phyloP scores from a whole-genome alignment of 129 eudicot genomes.

The Escallonia rubra region DNA sequence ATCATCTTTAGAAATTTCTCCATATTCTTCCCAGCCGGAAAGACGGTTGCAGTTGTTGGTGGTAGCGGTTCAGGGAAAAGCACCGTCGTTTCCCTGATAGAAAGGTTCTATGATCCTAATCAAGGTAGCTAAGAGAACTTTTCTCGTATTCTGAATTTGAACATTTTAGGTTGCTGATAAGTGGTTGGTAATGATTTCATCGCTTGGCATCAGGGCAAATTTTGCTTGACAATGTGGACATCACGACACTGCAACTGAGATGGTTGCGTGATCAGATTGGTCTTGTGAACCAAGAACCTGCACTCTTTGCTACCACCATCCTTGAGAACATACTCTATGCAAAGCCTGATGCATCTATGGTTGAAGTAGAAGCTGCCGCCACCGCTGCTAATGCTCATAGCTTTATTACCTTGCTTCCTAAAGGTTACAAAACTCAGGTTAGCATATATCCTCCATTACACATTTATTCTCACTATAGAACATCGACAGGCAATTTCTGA shows the following conservation, averaged over 20 bases:
- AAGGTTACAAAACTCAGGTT: conserved; percentile 92
- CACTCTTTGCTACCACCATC: conserved; percentile 93
- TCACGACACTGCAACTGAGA: conserved; percentile 65
- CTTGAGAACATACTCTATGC: conserved; percentile 94
- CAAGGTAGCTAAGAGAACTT: conserved; percentile 43
- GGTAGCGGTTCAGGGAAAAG: conserved; percentile 99
- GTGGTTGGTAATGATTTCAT: background rate
- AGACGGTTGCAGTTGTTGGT: conserved; percentile 97
- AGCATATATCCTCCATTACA: background rate
- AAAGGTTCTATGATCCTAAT: conserved; percentile 90
- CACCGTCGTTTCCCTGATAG: conserved; percentile 88
- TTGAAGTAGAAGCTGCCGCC: conserved; percentile 86
- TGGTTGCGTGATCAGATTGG: conserved; percentile 95
- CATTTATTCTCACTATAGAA: too few species aligned
- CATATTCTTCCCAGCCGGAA: conserved; percentile 87
- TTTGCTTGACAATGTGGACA: conserved; percentile 79
- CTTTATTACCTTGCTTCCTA: conserved; percentile 84
- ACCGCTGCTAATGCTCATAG: conserved; percentile 95
- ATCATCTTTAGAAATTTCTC: conserved; percentile 76
- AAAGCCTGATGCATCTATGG: conserved; percentile 78
- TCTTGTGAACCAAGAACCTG: conserved; percentile 96
- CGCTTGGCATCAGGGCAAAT: conserved; percentile 53
- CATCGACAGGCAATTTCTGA: too few species aligned
- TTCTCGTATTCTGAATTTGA: background rate
- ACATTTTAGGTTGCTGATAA: background rate